Evolutionary conservation across 257 asterid genomes (phyloP).

Genomic region (Jaltomata sinuosa): DNA sequence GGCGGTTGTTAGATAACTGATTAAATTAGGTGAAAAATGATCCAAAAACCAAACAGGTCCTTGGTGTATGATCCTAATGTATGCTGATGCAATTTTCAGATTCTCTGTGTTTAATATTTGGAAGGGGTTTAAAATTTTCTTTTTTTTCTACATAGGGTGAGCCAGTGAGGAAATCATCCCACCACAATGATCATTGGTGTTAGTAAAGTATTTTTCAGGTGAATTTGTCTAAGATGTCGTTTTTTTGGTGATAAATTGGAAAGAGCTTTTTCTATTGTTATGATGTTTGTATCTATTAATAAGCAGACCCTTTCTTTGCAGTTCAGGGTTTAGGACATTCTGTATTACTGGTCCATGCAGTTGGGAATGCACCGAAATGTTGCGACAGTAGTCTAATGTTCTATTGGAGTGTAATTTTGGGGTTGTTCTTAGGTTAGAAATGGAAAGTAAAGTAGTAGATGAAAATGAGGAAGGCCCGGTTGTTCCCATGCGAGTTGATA

Average conservation of each 20-base stretch:
- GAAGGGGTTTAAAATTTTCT: neutral
- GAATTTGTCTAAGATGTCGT: neutral
- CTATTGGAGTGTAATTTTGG: constrained; percentile 9
- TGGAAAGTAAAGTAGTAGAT: constrained; percentile 74
- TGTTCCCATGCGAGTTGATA: constrained; percentile 50
- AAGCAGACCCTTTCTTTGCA: neutral
- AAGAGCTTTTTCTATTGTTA: neutral
- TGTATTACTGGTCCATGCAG: constrained; percentile 9
- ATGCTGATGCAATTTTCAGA: neutral
- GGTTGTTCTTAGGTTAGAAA: constrained; percentile 13
- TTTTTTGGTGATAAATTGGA: neutral
- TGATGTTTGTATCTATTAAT: neutral
- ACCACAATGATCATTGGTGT: neutral
- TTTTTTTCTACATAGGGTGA: neutral
- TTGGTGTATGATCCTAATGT: neutral
- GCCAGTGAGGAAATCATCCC: neutral
- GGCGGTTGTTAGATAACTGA: neutral
- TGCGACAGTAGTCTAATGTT: constrained; percentile 10
- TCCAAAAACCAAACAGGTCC: neutral
- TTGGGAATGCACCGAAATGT: constrained; percentile 13
- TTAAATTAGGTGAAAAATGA: neutral
- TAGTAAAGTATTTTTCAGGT: constrained; percentile 3
- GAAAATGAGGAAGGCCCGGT: constrained; percentile 38
- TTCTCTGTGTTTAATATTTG: neutral
- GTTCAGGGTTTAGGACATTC: constrained; percentile 5